Percentiles rank a stretch among this genome's conserved stretches.
These are phyloP conservation scores for Colletotrichum paranaense DNA, from an alignment of 2,329 filamentous ascomycete species.

Conservation along the genomic window DNA sequence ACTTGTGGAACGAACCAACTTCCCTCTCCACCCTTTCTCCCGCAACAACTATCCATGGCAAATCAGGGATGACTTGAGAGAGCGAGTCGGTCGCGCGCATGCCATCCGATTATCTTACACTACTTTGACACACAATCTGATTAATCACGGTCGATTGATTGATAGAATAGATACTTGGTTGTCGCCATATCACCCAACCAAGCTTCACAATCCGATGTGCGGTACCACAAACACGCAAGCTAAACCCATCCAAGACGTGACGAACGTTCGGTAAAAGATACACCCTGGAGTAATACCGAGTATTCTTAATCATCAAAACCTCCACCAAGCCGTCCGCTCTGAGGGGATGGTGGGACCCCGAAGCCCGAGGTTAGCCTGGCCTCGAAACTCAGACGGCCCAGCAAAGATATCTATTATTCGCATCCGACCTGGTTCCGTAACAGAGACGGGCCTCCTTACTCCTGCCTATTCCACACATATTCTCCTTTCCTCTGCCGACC, in stretches of 20 bases:
- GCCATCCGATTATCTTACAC: not conserved
- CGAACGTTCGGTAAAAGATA: not conserved
- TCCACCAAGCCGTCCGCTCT: not conserved
- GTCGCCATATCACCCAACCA: not conserved
- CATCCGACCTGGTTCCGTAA: conserved; percentile 2
- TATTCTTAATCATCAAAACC: not conserved
- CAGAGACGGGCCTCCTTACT: not conserved
- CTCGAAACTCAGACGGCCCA: conserved; percentile 5
- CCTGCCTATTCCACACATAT: not conserved
- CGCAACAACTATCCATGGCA: not conserved
- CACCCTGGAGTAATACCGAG: not conserved
- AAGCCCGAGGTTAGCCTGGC: not conserved
- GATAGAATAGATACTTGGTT: too few relatives aligned
- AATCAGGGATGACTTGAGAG: not conserved
- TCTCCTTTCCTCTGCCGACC: not conserved
- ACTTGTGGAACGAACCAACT: not conserved
- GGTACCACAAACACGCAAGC: not conserved
- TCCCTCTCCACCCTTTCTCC: not conserved
- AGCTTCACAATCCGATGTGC: not conserved
- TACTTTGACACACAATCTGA: too few relatives aligned
- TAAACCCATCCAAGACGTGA: not conserved
- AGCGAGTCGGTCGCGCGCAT: not conserved
- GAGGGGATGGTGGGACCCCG: not conserved
- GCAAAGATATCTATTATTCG: not conserved
- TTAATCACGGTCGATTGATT: not conserved